phyloP scores from a whole-genome alignment of 768 basidiomycete genomes.

The Botryobasidium botryosum region DNA sequence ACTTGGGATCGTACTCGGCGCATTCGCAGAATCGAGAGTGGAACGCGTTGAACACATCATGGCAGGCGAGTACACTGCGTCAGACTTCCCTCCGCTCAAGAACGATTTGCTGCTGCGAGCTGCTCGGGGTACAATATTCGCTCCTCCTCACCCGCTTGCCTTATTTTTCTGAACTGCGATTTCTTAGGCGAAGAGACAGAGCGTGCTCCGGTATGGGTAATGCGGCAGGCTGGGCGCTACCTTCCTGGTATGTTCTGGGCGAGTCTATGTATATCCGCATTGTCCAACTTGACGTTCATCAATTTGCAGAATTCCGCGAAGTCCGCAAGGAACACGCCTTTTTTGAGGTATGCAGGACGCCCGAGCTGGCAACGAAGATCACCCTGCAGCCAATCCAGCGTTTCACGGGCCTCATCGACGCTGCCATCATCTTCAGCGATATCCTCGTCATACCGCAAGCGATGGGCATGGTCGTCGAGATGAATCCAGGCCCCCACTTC shows the following conservation, averaged over 20 bases:
- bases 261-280: slow-evolving; percentile 2
- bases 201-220: slow-evolving; percentile 94
- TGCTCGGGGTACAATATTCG: slow-evolving; percentile 39
- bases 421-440: slow-evolving; percentile 95
- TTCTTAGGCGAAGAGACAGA: slow-evolving; percentile 61
- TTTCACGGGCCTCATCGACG: slow-evolving; percentile 75
- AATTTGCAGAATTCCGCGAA: slow-evolving; percentile 65
- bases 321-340: slow-evolving; percentile 78
- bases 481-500: slow-evolving; percentile 80
- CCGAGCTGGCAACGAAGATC: slow-evolving; percentile 72
- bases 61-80: too few relatives aligned
- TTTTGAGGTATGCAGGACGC: slow-evolving; percentile 88
- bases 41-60: too few relatives aligned
- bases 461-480: slow-evolving; percentile 87
- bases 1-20: too few relatives aligned
- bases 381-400: slow-evolving; percentile 89
- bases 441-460: slow-evolving; percentile 97
- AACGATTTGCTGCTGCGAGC: slow-evolving; percentile 86
- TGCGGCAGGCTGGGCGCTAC: slow-evolving; percentile 93
- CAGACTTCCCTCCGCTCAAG: slow-evolving; percentile 52
- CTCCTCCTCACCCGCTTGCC: slow-evolving; percentile 3
- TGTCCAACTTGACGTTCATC: background rate
- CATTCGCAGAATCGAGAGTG: too few relatives aligned
- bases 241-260: slow-evolving; percentile 55
- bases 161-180: background rate